These are phyloP conservation scores for Citrus hindsii DNA, from an alignment of 345 rosid genomes.

Conservation along the genomic window DNA sequence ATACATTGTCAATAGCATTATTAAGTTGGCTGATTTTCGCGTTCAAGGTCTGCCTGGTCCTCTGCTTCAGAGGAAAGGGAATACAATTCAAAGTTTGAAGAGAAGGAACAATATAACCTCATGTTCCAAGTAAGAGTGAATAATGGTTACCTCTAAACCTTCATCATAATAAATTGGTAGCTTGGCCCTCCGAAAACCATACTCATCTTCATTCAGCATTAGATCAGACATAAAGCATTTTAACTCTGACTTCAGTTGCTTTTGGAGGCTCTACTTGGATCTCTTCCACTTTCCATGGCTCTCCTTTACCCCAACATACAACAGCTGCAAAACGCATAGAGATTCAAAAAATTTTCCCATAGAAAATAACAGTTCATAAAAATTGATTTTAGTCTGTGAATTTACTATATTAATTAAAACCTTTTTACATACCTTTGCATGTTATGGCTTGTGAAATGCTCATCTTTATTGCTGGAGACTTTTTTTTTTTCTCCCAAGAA, in stretches of 20 bases:
- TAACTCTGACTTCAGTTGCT: conserved; percentile 21
- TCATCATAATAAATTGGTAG: conserved; percentile 80
- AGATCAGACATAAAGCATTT: conserved; percentile 15
- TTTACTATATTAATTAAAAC: no score
- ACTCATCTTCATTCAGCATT: conserved; percentile 71
- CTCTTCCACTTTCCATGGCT: neutral
- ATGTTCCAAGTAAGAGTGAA: neutral
- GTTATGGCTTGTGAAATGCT: neutral
- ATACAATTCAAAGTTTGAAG: neutral
- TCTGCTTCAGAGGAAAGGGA: conserved; percentile 37
- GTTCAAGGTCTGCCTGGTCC: conserved; percentile 80
- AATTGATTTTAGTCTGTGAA: neutral
- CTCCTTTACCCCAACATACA: neutral
- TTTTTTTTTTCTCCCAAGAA: no score
- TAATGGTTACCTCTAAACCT: conserved; percentile 64
- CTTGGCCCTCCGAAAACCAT: conserved; percentile 67
- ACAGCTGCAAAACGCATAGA: neutral
- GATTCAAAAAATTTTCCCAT: neutral
- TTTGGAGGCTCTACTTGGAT: conserved; percentile 33
- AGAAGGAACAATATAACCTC: neutral
- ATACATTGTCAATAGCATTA: conserved; percentile 85
- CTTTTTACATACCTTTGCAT: neutral
- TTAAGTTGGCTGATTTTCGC: conserved; percentile 84
- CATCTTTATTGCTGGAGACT: neutral
- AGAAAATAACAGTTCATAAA: neutral